Evolutionary conservation across 345 rosid species (phyloP).

Genomic region (Hibiscus mutabilis): DNA sequence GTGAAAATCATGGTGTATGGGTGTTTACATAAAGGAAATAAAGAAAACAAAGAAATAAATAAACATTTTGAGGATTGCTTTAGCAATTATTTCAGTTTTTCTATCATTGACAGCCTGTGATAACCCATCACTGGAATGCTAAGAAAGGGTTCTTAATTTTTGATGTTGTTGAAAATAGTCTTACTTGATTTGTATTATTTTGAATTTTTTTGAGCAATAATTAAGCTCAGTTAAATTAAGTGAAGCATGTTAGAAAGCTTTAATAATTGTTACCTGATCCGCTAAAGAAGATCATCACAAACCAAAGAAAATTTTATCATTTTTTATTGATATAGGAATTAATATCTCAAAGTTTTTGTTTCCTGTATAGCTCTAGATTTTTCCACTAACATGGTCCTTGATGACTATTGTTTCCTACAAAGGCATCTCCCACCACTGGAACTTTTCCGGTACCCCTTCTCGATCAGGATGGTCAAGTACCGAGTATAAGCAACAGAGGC

Average conservation of each 20-base stretch:
- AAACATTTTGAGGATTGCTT: not conserved
- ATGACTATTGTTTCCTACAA: slow-evolving; percentile 1
- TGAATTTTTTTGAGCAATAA: too few relatives aligned
- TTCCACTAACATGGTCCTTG: not conserved
- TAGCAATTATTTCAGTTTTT: not conserved
- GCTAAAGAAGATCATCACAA: too few relatives aligned
- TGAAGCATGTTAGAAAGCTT: too few relatives aligned
- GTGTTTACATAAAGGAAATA: too few relatives aligned
- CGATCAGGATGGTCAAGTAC: slow-evolving; percentile 22
- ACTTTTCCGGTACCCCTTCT: slow-evolving; percentile 15
- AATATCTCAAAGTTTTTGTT: not conserved
- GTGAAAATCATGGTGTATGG: not conserved
- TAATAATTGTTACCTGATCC: too few relatives aligned
- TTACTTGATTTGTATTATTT: not conserved
- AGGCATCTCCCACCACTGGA: slow-evolving; percentile 55
- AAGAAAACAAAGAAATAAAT: too few relatives aligned
- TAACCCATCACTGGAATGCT: too few relatives aligned
- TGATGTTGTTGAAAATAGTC: not conserved
- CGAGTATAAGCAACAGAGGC: slow-evolving; percentile 13
- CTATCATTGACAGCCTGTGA: not conserved
- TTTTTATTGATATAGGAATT: not conserved
- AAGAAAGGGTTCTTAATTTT: not conserved
- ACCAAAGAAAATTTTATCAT: too few relatives aligned
- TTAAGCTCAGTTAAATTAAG: too few relatives aligned
- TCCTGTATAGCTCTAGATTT: not conserved